phyloP scores from a whole-genome alignment of 2,329 filamentous ascomycete genomes.

The Bipolaris victoriae region DNA sequence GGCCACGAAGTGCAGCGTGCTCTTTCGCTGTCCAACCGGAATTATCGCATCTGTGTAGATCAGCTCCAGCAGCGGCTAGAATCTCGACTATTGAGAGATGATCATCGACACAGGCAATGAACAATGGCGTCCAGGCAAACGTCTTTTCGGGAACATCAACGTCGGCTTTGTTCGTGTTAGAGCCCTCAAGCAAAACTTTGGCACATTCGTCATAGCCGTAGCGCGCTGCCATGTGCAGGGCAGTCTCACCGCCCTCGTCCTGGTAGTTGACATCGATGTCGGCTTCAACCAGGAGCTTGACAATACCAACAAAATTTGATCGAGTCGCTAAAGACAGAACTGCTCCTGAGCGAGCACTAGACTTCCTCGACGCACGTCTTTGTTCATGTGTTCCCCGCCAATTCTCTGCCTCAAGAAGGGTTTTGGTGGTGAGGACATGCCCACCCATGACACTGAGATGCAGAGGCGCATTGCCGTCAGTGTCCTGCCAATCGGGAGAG shows the following conservation, averaged over 20 bases:
- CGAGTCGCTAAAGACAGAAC: conserved; percentile 87
- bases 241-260: conserved; percentile 87
- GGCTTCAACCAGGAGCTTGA: conserved; percentile 84
- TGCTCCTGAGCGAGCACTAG: conserved; percentile 82
- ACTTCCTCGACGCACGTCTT: conserved; percentile 69
- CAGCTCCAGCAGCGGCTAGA: conserved; percentile 77
- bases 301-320: conserved; percentile 82
- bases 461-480: conserved; percentile 86
- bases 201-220: conserved; percentile 86
- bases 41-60: conserved; percentile 75
- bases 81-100: conserved; percentile 76
- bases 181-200: conserved; percentile 74
- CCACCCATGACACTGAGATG: conserved; percentile 92
- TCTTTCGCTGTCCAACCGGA: conserved; percentile 96
- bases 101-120: conserved; percentile 90
- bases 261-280: conserved; percentile 94
- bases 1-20: conserved; percentile 87
- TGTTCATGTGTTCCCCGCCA: conserved; percentile 70
- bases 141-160: conserved; percentile 80
- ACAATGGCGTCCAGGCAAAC: conserved; percentile 94
- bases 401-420: conserved; percentile 79
- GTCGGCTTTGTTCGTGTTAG: conserved; percentile 72
- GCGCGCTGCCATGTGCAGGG: conserved; percentile 87
- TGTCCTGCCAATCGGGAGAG: conserved; percentile 86
- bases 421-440: conserved; percentile 82